Conservation (phyloP, 2,329 filamentous ascomycete genomes). For the Tolypocladium endophyticum region DNA sequence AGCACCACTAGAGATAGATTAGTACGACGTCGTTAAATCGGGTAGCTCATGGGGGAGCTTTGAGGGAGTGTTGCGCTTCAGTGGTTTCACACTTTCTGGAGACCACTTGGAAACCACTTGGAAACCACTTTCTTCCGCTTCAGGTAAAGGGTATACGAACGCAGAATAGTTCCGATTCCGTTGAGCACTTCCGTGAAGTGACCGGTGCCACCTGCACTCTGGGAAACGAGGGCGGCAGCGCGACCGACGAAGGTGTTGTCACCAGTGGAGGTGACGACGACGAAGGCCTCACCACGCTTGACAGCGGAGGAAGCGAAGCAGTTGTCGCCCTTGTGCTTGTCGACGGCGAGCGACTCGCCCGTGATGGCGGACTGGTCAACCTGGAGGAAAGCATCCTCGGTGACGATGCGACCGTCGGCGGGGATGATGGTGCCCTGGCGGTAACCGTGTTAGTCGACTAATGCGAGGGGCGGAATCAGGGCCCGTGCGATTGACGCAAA, state of each 20-base stretch:
- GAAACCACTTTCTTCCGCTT: too few species aligned
- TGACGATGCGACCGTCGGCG: conserved; percentile 78
- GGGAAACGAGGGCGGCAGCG: conserved; percentile 74
- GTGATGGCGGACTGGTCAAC: conserved; percentile 90
- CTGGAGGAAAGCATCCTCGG: conserved; percentile 75
- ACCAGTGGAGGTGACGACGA: conserved; percentile 74
- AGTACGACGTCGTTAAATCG: too few species aligned
- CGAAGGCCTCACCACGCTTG: conserved; percentile 81
- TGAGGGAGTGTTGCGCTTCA: too few species aligned
- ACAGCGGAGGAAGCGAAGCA: conserved; percentile 81
- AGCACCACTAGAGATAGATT: too few species aligned
- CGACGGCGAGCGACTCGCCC: conserved; percentile 82
- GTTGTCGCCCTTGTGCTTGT: conserved; percentile 73
- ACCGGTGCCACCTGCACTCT: conserved; percentile 62
- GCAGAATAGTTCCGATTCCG: conserved; percentile 70
- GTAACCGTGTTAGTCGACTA: background rate
- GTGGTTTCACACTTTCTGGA: too few species aligned
- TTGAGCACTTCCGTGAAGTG: conserved; percentile 90
- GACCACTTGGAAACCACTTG: too few species aligned
- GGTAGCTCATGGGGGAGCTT: too few species aligned
- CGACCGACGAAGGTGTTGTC: conserved; percentile 87
- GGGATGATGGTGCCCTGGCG: conserved; percentile 73
- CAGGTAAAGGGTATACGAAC: too few species aligned
- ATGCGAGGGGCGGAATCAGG: background rate
- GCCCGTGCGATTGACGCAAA: background rate